phyloP scores from a whole-genome alignment of 805 yeast genomes.

The Candida dendrica region DNA sequence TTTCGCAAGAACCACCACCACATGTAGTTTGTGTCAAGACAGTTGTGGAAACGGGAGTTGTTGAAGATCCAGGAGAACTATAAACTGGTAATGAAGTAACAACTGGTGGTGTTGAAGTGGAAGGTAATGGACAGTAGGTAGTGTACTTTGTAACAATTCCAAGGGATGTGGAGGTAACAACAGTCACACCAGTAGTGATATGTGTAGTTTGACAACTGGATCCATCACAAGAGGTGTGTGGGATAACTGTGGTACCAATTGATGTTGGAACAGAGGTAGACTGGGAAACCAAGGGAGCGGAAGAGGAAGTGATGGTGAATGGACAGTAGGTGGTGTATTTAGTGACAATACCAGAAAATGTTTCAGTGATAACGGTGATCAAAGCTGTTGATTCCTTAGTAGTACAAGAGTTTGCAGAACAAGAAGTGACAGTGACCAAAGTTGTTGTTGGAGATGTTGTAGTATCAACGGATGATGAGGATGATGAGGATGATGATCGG shows the following conservation, averaged over 20 bases:
- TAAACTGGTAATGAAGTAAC: too few species aligned
- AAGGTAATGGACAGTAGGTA: constrained; percentile 5
- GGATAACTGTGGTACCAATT: constrained; percentile 4
- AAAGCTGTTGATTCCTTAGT: constrained; percentile 26
- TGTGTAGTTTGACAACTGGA: constrained; percentile 19
- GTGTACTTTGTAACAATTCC: constrained; percentile 1
- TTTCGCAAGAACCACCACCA: neutral
- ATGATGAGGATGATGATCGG: neutral
- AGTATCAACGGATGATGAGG: neutral
- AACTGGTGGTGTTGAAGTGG: constrained; percentile 1
- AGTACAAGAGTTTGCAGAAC: constrained; percentile 24
- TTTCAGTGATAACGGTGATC: constrained; percentile 27
- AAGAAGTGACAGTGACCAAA: constrained; percentile 27
- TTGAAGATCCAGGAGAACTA: neutral
- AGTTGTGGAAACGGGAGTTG: neutral
- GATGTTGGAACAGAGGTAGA: too few species aligned
- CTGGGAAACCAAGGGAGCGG: too few species aligned
- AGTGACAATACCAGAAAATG: constrained; percentile 23
- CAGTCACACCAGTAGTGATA: constrained; percentile 11
- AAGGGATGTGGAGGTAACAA: constrained; percentile 20
- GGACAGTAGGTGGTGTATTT: constrained; percentile 34
- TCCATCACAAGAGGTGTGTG: constrained; percentile 3
- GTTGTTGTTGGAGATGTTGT: constrained; percentile 19
- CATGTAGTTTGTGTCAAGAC: neutral
- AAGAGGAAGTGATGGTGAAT: constrained; percentile 5